phyloP scores from a whole-genome alignment of 208 protist species.

The Trypanosoma brucei region DNA sequence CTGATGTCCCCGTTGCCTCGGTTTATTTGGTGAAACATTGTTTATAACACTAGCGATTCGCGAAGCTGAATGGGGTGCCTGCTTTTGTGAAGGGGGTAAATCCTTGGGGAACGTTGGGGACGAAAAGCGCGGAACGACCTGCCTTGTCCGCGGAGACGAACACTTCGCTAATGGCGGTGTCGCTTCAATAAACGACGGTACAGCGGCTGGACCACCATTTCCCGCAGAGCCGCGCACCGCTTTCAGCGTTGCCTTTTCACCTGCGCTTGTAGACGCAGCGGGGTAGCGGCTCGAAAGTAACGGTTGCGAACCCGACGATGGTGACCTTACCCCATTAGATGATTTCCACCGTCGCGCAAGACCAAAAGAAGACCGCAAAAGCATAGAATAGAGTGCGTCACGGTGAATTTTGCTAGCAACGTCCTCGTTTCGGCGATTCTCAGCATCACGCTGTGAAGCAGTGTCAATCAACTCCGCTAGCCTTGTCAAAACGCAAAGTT shows the following conservation, averaged over 20 bases:
- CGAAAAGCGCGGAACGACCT: too few relatives aligned
- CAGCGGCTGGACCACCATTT: too few relatives aligned
- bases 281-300: too few relatives aligned
- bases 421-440: slow-evolving; percentile 2
- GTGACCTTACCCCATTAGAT: background rate
- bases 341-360: background rate
- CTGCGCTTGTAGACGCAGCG: too few relatives aligned
- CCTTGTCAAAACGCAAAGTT: slow-evolving; percentile 1
- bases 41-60: background rate
- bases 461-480: slow-evolving; percentile 19
- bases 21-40: background rate
- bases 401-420: slow-evolving; percentile 7
- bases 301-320: background rate
- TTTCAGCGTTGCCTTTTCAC: too few relatives aligned
- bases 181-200: too few relatives aligned
- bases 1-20: background rate
- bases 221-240: too few relatives aligned
- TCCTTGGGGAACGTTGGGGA: background rate
- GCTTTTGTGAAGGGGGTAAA: background rate
- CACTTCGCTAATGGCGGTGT: too few relatives aligned
- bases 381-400: slow-evolving; percentile 21
- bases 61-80: background rate
- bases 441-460: slow-evolving; percentile 10
- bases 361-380: slow-evolving; percentile 14
- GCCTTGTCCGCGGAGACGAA: too few relatives aligned